Base-by-base conservation (phyloP, 2,329 filamentous ascomycete genomes). In the Thyridium curvatum region DNA sequence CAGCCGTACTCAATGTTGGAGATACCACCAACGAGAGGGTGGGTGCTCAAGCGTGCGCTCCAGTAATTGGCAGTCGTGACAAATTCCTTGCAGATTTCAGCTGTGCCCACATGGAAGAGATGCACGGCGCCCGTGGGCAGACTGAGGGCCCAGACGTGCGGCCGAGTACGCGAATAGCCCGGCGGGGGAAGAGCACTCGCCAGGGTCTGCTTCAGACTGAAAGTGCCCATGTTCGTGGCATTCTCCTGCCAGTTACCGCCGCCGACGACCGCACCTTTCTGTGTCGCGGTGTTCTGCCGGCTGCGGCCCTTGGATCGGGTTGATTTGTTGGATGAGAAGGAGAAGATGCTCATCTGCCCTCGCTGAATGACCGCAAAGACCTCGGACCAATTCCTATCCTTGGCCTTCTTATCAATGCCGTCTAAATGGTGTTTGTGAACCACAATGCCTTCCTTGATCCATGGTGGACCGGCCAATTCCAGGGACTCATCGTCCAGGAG, bases 161-260 rank as follows among this genome's bases (percentile, higher is more conserved):
- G 90, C 10, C 93, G 76, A 18, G 82, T 77, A 53, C 94, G 89
- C 28, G 89, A 96, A 62, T 97, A 97, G 10, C 93, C 93, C 0
- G 93, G 91, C 1, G 89, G 77, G 8, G 93, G 93, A 12, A 98
- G 75, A 0, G 85, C 81, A 40, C 88, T 95, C 10, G 93, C 93
- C 47, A 97, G 85, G 1, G 90, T 94, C 59, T 97, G 90, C 15
- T 90, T 79, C 8, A 98, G 77, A 32, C 85, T 81, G 60, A 96
- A 97, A 15, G 83, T 84, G 51, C 87, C 90, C 9, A 96, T 71
- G 47, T 82, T 87, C 47, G 94, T 89, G 5, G 93, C 93, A 55
- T 94, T 97, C 50, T 96, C 90, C 60, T 91, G 91, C 93, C 93
- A 98, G 60, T 98, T 97, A 17, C 93, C 93, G 44, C 93, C 93